phyloP scores from a whole-genome alignment of 129 eudicot genomes.

The Artemisia argyi region DNA sequence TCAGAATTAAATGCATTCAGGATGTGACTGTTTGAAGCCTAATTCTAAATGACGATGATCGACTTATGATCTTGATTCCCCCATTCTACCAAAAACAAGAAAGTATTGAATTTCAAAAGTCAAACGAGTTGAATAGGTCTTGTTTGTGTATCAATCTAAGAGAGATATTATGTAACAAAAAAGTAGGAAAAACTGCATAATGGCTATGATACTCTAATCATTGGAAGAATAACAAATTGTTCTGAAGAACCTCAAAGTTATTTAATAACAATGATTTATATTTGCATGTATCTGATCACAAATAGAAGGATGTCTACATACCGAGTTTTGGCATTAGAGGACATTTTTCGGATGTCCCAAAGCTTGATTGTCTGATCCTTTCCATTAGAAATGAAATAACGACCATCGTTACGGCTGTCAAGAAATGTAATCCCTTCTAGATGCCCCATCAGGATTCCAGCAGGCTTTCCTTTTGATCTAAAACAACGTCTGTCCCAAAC shows the following conservation, averaged over 20 bases:
- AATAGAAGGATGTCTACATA: slow-evolving; percentile 36
- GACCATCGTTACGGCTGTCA: slow-evolving; percentile 91
- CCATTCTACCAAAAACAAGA: not conserved
- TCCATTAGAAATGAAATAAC: slow-evolving; percentile 88
- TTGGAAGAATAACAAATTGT: no score
- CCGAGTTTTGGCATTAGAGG: slow-evolving; percentile 66
- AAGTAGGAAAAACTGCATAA: not conserved
- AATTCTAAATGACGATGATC: not conserved
- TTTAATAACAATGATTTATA: not conserved
- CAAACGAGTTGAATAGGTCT: slow-evolving; percentile 1
- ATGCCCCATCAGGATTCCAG: slow-evolving; percentile 85
- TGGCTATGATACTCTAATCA: not conserved
- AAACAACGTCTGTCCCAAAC: slow-evolving; percentile 99
- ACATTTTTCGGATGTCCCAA: slow-evolving; percentile 96
- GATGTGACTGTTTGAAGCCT: not conserved
- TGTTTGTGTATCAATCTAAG: not conserved
- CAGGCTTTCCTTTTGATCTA: slow-evolving; percentile 68
- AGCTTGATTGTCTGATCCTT: slow-evolving; percentile 93
- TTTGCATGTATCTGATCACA: not conserved
- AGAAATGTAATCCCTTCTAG: slow-evolving; percentile 86
- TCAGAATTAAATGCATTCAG: slow-evolving; percentile 8
- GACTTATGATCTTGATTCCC: not conserved
- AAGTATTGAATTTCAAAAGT: not conserved
- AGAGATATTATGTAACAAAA: not conserved
- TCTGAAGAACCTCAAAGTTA: not conserved